Conservation (phyloP, 2,329 filamentous ascomycete species). For the Aspergillus caelatus region DNA sequence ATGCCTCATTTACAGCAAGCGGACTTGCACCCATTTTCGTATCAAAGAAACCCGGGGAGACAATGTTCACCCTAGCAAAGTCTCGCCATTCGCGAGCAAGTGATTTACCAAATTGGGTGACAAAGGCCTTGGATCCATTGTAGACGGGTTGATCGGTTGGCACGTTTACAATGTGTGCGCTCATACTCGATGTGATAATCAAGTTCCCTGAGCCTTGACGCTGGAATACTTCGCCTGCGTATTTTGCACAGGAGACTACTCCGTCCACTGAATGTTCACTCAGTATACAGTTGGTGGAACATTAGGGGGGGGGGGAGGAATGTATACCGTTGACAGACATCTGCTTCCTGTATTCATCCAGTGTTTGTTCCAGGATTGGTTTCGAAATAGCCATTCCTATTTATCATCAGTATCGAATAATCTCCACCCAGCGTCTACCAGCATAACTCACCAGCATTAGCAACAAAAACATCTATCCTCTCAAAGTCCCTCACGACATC, state of each 20-base stretch:
- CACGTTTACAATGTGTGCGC: constrained; percentile 55
- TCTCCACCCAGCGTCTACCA: neutral
- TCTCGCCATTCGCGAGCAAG: constrained; percentile 61
- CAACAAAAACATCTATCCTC: constrained; percentile 48
- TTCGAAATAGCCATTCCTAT: constrained; percentile 57
- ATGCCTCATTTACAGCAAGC: constrained; percentile 47
- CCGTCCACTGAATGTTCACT: constrained; percentile 51
- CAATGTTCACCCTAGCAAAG: constrained; percentile 60
- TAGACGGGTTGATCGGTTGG: constrained; percentile 59
- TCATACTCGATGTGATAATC: constrained; percentile 58
- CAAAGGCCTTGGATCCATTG: constrained; percentile 59
- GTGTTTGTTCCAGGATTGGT: constrained; percentile 56
- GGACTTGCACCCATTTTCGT: constrained; percentile 58
- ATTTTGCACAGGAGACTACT: constrained; percentile 50
- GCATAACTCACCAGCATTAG: constrained; percentile 42
- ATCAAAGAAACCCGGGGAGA: constrained; percentile 59
- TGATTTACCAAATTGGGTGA: constrained; percentile 59
- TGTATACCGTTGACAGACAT: constrained; percentile 61
- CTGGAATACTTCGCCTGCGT: constrained; percentile 48
- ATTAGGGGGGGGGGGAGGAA: too few species aligned
- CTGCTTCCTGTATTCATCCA: constrained; percentile 56
- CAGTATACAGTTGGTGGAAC: too few species aligned
- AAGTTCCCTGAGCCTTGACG: constrained; percentile 45
- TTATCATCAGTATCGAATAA: constrained; percentile 7
- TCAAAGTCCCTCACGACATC: constrained; percentile 46